These are phyloP conservation scores for Populus tremula DNA, from an alignment of 345 rosid genomes.

Conservation along the genomic window DNA sequence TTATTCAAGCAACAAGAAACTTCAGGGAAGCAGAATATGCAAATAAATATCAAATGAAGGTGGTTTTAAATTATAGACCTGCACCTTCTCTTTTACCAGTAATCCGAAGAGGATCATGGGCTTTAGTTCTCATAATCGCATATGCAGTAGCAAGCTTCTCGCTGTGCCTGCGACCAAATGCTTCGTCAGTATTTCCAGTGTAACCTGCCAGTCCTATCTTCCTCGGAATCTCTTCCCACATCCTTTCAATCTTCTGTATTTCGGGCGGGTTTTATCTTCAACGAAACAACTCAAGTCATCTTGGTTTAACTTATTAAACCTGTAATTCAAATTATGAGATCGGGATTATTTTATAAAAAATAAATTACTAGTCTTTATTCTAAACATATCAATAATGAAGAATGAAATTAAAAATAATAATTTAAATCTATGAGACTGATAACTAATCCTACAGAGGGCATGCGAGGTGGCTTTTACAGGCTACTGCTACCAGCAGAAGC, in stretches of 20 bases:
- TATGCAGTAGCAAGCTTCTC: conserved; percentile 75
- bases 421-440: too few relatives aligned
- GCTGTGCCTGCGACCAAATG: conserved; percentile 61
- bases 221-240: conserved; percentile 59
- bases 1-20: neutral
- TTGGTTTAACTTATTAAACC: too few relatives aligned
- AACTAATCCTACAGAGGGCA: too few relatives aligned
- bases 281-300: neutral
- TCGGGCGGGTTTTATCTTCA: conserved; percentile 64
- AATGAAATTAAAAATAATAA: too few relatives aligned
- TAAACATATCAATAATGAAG: too few relatives aligned
- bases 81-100: conserved; percentile 42
- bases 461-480: too few relatives aligned
- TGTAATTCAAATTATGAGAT: too few relatives aligned
- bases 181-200: conserved; percentile 46
- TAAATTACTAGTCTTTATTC: too few relatives aligned
- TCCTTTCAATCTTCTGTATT: conserved; percentile 48
- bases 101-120: conserved; percentile 48
- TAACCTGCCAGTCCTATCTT: conserved; percentile 57
- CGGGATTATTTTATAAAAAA: too few relatives aligned
- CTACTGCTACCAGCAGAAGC: too few relatives aligned
- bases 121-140: conserved; percentile 51
- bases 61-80: neutral
- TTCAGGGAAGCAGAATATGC: neutral
- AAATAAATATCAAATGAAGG: too few relatives aligned